Base-by-base conservation (phyloP, 495 filamentous ascomycete species). In the Penicillium manginii region DNA sequence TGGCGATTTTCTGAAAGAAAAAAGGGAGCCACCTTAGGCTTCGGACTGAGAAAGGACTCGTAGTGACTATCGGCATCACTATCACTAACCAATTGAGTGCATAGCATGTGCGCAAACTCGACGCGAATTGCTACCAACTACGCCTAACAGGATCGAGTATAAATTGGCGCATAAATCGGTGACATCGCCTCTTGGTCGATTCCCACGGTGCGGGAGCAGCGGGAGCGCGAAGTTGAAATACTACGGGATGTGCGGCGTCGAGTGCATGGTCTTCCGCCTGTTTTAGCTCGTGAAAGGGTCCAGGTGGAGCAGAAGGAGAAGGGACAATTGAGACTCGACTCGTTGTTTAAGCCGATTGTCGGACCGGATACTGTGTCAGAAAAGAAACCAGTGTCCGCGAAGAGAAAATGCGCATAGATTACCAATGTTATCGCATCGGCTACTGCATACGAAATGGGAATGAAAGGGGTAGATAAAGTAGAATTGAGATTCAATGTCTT, bases 61-160 rank as follows among this genome's bases (percentile, higher is more conserved):
- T n/a, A 29, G 26, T 29, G 9, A 29, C 26, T 29, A 37, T 37
- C 12, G 9, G 35, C 35, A n/a, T 37, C 26, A n/a, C n/a, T 6
- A 37, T 11, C 15, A 14, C 7, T 15, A 26, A 14, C 22, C 54
- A 42, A 50, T 6, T 19, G n/a, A 22, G 12, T 29, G 33, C 47
- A 47, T 14, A 75, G 73, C 60, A 70, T 58, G 73, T 77, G 33
- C 62, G 63, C 45, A 75, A 75, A 42, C 32, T 69, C 33, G 73
- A 75, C 45, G 69, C 67, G 15, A 77, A 75, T 49, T 72, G 70
- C 2, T 75, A 77, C 53, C 70, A 75, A 55, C 72, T 72, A 1
- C 64, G 68, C 51, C 57, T 77, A 3, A 65, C 62, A 12, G 72
- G 72, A 0, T 72, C 73, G 19, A 77, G 48, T 73, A 72, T 54